These are phyloP conservation scores for Willaertia magna DNA, from an alignment of 208 protist species.

Conservation along the genomic window DNA sequence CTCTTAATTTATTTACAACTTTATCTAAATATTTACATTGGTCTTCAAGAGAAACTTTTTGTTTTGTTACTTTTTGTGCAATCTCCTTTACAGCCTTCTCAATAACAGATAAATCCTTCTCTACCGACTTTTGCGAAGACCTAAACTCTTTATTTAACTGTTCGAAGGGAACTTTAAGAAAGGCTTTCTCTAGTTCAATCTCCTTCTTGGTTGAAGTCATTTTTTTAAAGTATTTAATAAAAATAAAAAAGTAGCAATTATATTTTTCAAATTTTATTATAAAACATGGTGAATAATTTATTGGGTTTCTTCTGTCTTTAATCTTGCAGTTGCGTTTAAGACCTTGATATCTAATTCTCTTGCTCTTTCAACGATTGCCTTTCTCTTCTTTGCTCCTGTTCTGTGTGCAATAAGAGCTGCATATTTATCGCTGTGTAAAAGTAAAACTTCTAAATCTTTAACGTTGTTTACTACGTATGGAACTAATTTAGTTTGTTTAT, in stretches of 20 bases:
- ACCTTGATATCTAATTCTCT: constrained; percentile 95
- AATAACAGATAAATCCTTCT: constrained; percentile 17
- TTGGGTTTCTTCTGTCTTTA: constrained; percentile 69
- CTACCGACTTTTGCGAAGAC: constrained; percentile 10
- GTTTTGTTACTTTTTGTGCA: constrained; percentile 21
- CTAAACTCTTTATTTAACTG: not conserved
- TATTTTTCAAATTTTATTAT: not conserved
- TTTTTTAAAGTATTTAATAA: not conserved
- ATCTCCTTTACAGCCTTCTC: constrained; percentile 4
- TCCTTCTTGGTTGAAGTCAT: not conserved
- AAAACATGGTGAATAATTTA: constrained; percentile 22
- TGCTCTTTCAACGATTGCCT: constrained; percentile 91
- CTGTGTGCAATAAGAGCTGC: constrained; percentile 89
- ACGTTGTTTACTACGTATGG: constrained; percentile 85
- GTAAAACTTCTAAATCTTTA: constrained; percentile 93
- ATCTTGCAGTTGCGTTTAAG: constrained; percentile 80
- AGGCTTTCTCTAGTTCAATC: not conserved
- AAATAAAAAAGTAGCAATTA: too few relatives aligned
- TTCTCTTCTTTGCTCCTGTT: constrained; percentile 81
- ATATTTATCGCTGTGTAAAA: constrained; percentile 99
- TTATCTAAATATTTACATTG: constrained; percentile 22
- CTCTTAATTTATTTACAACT: constrained; percentile 22
- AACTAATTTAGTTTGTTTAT: constrained; percentile 80
- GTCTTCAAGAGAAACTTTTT: constrained; percentile 18
- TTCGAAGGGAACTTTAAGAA: not conserved